These are phyloP conservation scores for Phytophthora constricta DNA, from an alignment of 352 stramenopile genomes.

Conservation along the genomic window DNA sequence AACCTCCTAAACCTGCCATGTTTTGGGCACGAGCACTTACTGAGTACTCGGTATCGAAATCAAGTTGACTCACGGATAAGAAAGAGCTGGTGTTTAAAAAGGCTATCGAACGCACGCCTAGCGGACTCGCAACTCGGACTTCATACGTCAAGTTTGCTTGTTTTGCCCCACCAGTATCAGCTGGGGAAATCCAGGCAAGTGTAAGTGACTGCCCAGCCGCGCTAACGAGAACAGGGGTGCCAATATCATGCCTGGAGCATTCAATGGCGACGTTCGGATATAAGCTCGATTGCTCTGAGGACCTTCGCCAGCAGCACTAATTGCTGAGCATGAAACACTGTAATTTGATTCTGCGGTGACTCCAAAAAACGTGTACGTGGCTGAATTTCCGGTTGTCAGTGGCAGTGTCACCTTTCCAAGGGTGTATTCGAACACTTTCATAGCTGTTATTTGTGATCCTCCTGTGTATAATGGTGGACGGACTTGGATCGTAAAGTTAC, in stretches of 20 bases:
- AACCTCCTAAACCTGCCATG: constrained; percentile 35
- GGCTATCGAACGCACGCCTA: neutral
- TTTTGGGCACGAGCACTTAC: constrained; percentile 50
- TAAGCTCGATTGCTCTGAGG: constrained; percentile 20
- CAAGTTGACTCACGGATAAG: constrained; percentile 29
- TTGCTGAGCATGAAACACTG: constrained; percentile 41
- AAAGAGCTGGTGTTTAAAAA: constrained; percentile 16
- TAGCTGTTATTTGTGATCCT: constrained; percentile 36
- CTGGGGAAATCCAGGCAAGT: constrained; percentile 40
- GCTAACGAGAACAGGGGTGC: constrained; percentile 28
- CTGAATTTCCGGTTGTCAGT: constrained; percentile 1
- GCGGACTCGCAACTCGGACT: constrained; percentile 25
- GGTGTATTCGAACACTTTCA: constrained; percentile 53
- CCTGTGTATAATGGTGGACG: constrained; percentile 47
- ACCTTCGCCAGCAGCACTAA: constrained; percentile 51
- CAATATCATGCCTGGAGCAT: constrained; percentile 40
- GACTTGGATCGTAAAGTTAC: constrained; percentile 66
- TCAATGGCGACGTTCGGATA: constrained; percentile 44
- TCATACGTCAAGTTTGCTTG: constrained; percentile 41
- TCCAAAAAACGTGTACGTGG: constrained; percentile 39
- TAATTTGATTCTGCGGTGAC: constrained; percentile 44
- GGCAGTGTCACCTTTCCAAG: constrained; percentile 33
- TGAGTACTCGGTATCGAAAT: constrained; percentile 45
- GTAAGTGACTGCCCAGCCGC: constrained; percentile 49
- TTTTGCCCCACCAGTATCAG: constrained; percentile 66